Percentiles rank a stretch among this genome's conserved stretches.
phyloP scores from a whole-genome alignment of 2,329 filamentous ascomycete species.

The Trichoderma sp. region DNA sequence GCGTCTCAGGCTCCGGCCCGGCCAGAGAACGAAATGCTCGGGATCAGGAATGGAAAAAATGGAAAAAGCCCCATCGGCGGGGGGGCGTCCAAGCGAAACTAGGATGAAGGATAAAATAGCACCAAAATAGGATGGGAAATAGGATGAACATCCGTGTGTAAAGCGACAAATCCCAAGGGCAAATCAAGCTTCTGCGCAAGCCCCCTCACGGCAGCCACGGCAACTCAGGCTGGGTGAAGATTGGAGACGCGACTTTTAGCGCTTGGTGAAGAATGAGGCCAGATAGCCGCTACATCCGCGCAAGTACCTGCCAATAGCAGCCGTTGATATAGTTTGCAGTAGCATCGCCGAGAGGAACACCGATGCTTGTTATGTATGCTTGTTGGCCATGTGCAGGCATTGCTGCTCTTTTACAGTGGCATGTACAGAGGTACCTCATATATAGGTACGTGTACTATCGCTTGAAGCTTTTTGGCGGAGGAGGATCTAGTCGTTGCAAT shows the following conservation, averaged over 20 bases:
- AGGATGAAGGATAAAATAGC: neutral
- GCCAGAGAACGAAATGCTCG: neutral
- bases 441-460: neutral
- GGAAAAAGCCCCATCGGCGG: neutral
- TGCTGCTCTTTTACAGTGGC: too few relatives aligned
- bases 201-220: slow-evolving; percentile 31
- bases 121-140: neutral
- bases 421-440: neutral
- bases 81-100: neutral
- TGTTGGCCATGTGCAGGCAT: neutral
- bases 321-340: neutral
- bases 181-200: slow-evolving; percentile 5
- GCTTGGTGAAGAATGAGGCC: slow-evolving; percentile 20
- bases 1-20: neutral
- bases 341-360: neutral
- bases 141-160: neutral
- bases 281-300: slow-evolving; percentile 32
- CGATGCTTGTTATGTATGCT: neutral
- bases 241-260: slow-evolving; percentile 22
- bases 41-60: neutral
- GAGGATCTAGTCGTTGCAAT: neutral
- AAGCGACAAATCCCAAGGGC: neutral
- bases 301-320: slow-evolving; percentile 1
- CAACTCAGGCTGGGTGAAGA: slow-evolving; percentile 27
- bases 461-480: neutral